Evolutionary conservation across 192 early-diverging fungal genomes (phyloP), one percentile per base, ranked within the genome.

Genomic region (Phycomyces nitens): DNA sequence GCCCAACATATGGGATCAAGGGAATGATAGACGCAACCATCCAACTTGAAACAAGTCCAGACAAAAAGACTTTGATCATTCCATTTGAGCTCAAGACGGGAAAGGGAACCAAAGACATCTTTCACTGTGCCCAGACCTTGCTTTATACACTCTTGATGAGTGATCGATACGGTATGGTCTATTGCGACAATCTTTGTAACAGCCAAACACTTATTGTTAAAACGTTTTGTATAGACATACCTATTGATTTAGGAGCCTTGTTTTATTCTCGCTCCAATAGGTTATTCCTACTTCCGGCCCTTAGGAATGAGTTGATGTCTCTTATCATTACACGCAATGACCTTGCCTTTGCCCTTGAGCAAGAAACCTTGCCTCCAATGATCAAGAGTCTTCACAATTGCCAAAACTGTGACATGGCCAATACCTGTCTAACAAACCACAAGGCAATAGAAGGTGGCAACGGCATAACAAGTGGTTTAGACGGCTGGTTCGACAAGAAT

Each of bases 61-160:
- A 29, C 21, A 57, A 63, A 21, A 56, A 62, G 23, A 39, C 50
- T 0, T 60, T 86, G 27, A 81, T 86, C 8, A 78, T 88, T 43
- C 96, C 96, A 1, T 80, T 98, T 51, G 96, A 98, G 73, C 59
- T 98, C 8, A 98, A 98, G 70, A 79, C 82, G 0, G 93, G 95
- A 5, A 86, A 83, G 53, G 74, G 64, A 7, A 81, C 79, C 0
- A 74, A 77, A 11, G 78, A 82, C 29, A 53, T 85, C 0, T 66
- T 81, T 1, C 93, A 98, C 74, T 79, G 86, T 10, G 90, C 94
- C 1, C 96, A 98, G 68, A 85, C 92, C 0, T 75, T 84, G 14
- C 74, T 97, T 14, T 98, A 98, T 75, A 89, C 90, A 11, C 74
- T 95, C 39, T 62, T 96, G 22, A 79, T 98, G 79, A 78, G 81